These are phyloP conservation scores for Aureobasidium leucospermi DNA, from an alignment of 2,329 filamentous ascomycete species.

Conservation along the genomic window DNA sequence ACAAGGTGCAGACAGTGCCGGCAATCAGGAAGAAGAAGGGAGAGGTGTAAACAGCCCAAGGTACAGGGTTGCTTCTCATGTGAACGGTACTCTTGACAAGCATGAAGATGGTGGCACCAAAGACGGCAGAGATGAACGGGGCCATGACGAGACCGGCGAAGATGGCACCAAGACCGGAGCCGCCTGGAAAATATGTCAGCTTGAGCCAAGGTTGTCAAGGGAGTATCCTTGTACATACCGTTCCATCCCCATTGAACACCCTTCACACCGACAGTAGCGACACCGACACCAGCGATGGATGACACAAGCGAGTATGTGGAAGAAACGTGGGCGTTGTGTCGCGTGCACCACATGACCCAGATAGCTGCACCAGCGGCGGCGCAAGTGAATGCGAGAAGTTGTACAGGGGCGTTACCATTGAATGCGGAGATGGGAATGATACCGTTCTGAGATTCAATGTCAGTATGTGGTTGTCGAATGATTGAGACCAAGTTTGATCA, in stretches of 20 bases:
- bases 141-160: constrained; percentile 41
- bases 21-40: constrained; percentile 46
- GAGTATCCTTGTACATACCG: background rate
- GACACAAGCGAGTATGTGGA: constrained; percentile 57
- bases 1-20: constrained; percentile 45
- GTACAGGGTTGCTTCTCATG: constrained; percentile 42
- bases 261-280: constrained; percentile 45
- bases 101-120: constrained; percentile 44
- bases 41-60: constrained; percentile 42
- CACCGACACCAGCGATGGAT: constrained; percentile 52
- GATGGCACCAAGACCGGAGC: constrained; percentile 38
- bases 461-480: constrained; percentile 43
- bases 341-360: constrained; percentile 52
- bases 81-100: constrained; percentile 45
- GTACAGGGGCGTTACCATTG: constrained; percentile 36
- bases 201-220: too few relatives aligned
- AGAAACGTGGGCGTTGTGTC: constrained; percentile 50
- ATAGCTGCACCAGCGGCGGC: constrained; percentile 39
- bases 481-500: background rate
- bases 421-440: constrained; percentile 48
- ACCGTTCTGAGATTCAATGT: constrained; percentile 34
- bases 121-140: constrained; percentile 40
- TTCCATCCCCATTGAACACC: constrained; percentile 37
- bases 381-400: constrained; percentile 40
- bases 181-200: constrained; percentile 16